Percentiles rank a stretch among this genome's conserved stretches.
phyloP scores from a whole-genome alignment of 1,284 basidiomycete species.

The Rugosomyces carneus region DNA sequence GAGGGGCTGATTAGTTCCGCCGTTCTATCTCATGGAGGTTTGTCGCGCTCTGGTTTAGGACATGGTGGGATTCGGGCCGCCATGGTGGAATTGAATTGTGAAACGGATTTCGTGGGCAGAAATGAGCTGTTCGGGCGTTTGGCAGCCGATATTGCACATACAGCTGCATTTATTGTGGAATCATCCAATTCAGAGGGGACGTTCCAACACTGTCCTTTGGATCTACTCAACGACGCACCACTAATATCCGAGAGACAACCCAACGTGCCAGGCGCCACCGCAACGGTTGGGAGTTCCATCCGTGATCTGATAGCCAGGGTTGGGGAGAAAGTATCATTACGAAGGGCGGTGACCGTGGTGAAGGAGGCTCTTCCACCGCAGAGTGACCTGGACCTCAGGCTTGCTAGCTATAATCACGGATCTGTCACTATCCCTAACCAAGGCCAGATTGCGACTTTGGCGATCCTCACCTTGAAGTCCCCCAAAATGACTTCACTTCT shows the following conservation, averaged over 20 bases:
- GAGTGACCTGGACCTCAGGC: conserved; percentile 45
- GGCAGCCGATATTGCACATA: conserved; percentile 79
- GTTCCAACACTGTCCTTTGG: conserved; percentile 41
- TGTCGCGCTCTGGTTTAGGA: conserved; percentile 29
- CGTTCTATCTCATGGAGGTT: conserved; percentile 54
- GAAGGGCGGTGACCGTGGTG: conserved; percentile 69
- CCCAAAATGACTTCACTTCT: conserved; percentile 39
- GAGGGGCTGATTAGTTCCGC: conserved; percentile 80
- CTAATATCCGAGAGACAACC: conserved; percentile 48
- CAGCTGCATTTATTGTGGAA: conserved; percentile 77
- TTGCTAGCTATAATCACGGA: conserved; percentile 81
- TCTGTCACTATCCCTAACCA: conserved; percentile 39
- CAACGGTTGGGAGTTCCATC: conserved; percentile 72
- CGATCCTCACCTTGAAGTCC: conserved; percentile 55
- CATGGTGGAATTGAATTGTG: conserved; percentile 93
- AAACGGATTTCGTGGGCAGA: conserved; percentile 93
- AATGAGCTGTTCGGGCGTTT: conserved; percentile 81
- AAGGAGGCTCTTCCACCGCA: conserved; percentile 45
- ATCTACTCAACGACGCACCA: conserved; percentile 61
- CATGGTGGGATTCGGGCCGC: conserved; percentile 63
- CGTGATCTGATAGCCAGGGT: conserved; percentile 78
- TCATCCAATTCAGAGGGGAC: conserved; percentile 28
- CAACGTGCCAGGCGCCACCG: conserved; percentile 25
- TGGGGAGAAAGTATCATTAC: conserved; percentile 84
- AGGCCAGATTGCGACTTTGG: conserved; percentile 69